These are phyloP conservation scores for Gloeopeniophorella convolvens DNA, from an alignment of 768 basidiomycete genomes.

Conservation along the genomic window DNA sequence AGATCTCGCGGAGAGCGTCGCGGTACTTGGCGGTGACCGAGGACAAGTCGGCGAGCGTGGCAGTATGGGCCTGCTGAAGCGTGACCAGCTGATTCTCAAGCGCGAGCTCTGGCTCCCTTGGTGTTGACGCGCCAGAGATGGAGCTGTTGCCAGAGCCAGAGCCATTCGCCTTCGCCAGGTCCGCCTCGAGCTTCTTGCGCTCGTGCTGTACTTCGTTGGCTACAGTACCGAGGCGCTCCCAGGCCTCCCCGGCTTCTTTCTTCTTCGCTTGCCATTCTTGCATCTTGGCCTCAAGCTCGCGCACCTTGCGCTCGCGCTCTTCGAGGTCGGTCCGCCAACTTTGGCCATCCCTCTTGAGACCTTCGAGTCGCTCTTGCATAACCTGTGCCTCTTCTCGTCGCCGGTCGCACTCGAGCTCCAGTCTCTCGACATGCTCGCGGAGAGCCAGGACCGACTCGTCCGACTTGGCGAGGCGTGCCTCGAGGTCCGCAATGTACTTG, in stretches of 20 bases:
- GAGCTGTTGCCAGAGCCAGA: slow-evolving; percentile 25
- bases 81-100: slow-evolving; percentile 58
- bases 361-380: slow-evolving; percentile 65
- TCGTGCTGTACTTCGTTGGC: slow-evolving; percentile 69
- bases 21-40: slow-evolving; percentile 77
- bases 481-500: slow-evolving; percentile 83
- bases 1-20: slow-evolving; percentile 85
- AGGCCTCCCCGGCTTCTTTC: slow-evolving; percentile 58
- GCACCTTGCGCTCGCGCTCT: slow-evolving; percentile 68
- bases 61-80: slow-evolving; percentile 77
- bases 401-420: slow-evolving; percentile 73
- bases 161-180: slow-evolving; percentile 20
- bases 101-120: slow-evolving; percentile 32
- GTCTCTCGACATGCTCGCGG: slow-evolving; percentile 60
- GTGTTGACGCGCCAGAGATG: slow-evolving; percentile 27
- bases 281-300: slow-evolving; percentile 73
- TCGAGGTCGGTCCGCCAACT: slow-evolving; percentile 84
- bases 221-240: slow-evolving; percentile 57
- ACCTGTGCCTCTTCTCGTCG: slow-evolving; percentile 64
- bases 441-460: slow-evolving; percentile 71
- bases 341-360: slow-evolving; percentile 65
- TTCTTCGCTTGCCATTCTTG: slow-evolving; percentile 70
- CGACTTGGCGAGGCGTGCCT: slow-evolving; percentile 68
- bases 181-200: slow-evolving; percentile 55
- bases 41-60: slow-evolving; percentile 74